Base-by-base conservation (phyloP, 2,329 filamentous ascomycete genomes). In the Tympanopsis confertula region DNA sequence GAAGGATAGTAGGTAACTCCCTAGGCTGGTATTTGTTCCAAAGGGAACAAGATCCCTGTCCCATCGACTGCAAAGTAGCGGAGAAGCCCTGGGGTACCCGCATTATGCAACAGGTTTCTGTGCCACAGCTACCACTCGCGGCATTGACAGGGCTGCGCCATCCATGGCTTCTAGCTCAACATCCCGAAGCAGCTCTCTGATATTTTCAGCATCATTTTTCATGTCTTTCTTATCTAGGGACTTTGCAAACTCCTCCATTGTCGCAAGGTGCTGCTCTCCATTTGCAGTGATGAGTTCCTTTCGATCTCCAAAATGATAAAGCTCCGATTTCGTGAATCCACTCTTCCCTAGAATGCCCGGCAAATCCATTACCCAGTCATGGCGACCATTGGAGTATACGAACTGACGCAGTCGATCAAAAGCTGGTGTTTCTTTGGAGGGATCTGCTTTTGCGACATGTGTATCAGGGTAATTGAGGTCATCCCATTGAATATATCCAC, bases 401-500 rank as follows among this genome's bases (percentile, higher is more conserved):
- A 10, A 10, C 10, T 10, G 10, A 28, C 10, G 10, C n/a, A 28
- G 24, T n/a, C 10, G 10, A 10, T 28, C 24, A n/a, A 28, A n/a
- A 10, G 24, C 24, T n/a, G 24, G 24, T 10, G 24, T n/a, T 10
- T 10, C 10, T 10, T 10, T n/a, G n/a, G 24, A 28, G n/a, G 24
- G 24, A n/a, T 28, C 24, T 10, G 24, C 24, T 10, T n/a, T 10
- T 28, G 10, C n/a, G 24, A 28, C 24, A 28, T 35, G 13, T 22
- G 29, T 22, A 39, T 39, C 19, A 19, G 41, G 40, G 19, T 38
- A 45, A 29, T 52, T 41, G 22, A 53, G 39, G 15, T 52, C 50
- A 30, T 54, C 50, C 51, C 52, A 54, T 39, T 54, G 50, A 7
- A 54, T 42, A 36, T 47, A 51, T 1, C 52, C 52, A 7, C 50